phyloP scores from a whole-genome alignment of 2,329 filamentous ascomycete species.

The Zymoseptoria pseudotritici region DNA sequence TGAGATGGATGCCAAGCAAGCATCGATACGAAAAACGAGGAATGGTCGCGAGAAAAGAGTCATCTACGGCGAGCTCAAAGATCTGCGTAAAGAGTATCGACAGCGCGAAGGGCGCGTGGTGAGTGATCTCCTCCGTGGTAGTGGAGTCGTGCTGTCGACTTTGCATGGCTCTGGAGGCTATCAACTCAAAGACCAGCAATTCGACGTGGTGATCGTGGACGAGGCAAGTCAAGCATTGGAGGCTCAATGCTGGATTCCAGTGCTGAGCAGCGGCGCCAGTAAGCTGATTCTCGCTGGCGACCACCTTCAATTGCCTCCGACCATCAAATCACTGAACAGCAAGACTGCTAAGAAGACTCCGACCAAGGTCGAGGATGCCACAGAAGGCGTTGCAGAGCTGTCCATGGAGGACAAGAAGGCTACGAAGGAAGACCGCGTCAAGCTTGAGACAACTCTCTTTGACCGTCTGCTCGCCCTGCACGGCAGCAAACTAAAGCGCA shows the following conservation, averaged over 20 bases:
- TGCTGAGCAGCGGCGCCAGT: constrained; percentile 57
- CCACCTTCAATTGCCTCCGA: constrained; percentile 88
- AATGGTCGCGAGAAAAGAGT: constrained; percentile 69
- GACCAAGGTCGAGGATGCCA: constrained; percentile 21
- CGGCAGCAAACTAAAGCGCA: constrained; percentile 76
- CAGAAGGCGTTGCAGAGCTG: constrained; percentile 5
- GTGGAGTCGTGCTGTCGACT: constrained; percentile 85
- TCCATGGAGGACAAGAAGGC: constrained; percentile 25
- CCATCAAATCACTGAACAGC: constrained; percentile 68
- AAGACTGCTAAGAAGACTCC: constrained; percentile 29
- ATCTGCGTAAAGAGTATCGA: constrained; percentile 79
- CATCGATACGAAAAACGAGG: constrained; percentile 78
- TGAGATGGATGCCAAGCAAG: constrained; percentile 90
- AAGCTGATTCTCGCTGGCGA: constrained; percentile 92
- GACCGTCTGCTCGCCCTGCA: constrained; percentile 78
- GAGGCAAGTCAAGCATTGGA: constrained; percentile 94
- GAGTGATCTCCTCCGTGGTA: constrained; percentile 62
- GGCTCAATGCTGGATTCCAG: constrained; percentile 92
- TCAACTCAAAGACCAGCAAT: constrained; percentile 70
- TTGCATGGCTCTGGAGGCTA: constrained; percentile 85
- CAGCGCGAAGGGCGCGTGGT: constrained; percentile 79
- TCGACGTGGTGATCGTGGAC: constrained; percentile 92
- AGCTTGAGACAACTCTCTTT: constrained; percentile 83
- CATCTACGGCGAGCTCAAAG: constrained; percentile 79
- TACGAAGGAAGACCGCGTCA: constrained; percentile 29